Conservation (phyloP, 495 filamentous ascomycete species). For the Xylaria flabelliformis region DNA sequence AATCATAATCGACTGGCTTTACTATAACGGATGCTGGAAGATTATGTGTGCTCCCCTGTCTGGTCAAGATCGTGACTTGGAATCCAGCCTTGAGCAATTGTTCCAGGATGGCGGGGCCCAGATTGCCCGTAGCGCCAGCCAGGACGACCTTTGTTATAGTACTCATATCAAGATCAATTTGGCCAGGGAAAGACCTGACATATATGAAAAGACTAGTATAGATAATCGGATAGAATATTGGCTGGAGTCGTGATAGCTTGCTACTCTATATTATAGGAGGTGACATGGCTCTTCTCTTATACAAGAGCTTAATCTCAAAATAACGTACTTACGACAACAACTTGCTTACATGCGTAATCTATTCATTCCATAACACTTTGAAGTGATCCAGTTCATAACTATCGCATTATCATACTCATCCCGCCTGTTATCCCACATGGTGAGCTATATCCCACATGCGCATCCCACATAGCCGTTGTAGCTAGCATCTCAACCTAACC, state of each 20-base stretch:
- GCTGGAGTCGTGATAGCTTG: neutral
- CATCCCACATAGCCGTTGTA: conserved; percentile 12
- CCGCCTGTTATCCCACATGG: neutral
- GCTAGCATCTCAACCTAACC: neutral
- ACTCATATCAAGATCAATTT: conserved; percentile 39
- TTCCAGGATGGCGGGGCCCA: conserved; percentile 60
- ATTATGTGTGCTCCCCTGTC: conserved; percentile 46
- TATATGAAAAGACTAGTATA: neutral
- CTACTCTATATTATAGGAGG: neutral
- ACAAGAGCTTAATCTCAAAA: neutral
- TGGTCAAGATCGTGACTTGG: conserved; percentile 61
- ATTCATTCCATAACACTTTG: neutral
- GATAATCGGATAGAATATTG: neutral
- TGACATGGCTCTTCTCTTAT: neutral
- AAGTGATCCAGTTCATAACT: neutral
- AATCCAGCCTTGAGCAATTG: conserved; percentile 59
- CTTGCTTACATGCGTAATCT: neutral
- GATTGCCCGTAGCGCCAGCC: conserved; percentile 60
- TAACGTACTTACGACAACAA: neutral
- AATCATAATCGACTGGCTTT: conserved; percentile 59
- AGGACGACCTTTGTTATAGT: conserved; percentile 55
- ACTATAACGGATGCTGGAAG: conserved; percentile 50
- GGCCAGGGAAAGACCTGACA: neutral
- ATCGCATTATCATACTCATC: conserved; percentile 2
- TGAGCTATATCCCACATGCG: conserved; percentile 6